Evolutionary conservation across 345 rosid genomes (phyloP).

Genomic region (Mallotus nudiflorus): DNA sequence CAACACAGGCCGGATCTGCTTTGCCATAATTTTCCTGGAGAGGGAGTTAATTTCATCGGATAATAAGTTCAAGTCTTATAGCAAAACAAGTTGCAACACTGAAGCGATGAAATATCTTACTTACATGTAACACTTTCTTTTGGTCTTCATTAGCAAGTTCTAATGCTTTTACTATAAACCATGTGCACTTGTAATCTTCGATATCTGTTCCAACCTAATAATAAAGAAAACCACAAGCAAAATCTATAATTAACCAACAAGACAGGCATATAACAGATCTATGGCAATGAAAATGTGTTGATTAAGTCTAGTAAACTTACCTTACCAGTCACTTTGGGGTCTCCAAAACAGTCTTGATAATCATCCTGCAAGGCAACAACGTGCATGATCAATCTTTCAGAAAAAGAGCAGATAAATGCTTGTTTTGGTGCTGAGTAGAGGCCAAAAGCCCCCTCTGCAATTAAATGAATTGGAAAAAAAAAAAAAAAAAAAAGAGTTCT

Average conservation of each 20-base stretch:
- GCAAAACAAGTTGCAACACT: neutral
- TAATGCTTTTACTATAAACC: conserved; percentile 82
- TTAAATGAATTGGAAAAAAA: too few species aligned
- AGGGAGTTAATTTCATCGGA: neutral
- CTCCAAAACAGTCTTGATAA: conserved; percentile 81
- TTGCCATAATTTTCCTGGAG: conserved; percentile 32
- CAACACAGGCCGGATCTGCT: conserved; percentile 25
- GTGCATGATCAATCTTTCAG: neutral
- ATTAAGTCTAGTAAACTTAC: conserved; percentile 30
- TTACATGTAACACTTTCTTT: conserved; percentile 58
- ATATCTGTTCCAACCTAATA: conserved; percentile 82
- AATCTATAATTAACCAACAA: neutral
- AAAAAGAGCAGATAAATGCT: neutral
- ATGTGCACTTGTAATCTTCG: conserved; percentile 85
- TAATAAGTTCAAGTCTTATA: neutral
- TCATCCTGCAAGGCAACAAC: conserved; percentile 55
- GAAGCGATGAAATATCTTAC: neutral
- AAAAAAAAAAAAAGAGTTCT: neutral
- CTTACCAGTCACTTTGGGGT: conserved; percentile 72
- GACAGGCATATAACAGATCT: neutral
- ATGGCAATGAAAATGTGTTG: neutral
- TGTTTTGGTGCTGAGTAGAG: neutral
- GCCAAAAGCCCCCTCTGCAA: neutral
- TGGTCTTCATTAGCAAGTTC: conserved; percentile 66
- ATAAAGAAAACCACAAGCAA: neutral